Conservation (phyloP, 2,329 filamentous ascomycete species). For the Orbilia brochopaga region DNA sequence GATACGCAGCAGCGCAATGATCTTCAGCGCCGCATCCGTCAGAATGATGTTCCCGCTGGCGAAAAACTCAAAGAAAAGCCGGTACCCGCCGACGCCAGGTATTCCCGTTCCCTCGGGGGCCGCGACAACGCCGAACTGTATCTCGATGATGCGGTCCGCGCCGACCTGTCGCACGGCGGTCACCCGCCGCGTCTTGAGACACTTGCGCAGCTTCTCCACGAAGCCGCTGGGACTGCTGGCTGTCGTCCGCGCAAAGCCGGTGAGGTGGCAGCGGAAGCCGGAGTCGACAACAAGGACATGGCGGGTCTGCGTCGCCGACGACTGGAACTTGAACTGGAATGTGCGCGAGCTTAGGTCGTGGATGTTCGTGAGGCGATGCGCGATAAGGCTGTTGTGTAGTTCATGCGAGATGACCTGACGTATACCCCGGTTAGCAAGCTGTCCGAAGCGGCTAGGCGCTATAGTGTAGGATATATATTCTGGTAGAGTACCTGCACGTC, state of each 20-base stretch:
- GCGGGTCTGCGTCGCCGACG: conserved; percentile 73
- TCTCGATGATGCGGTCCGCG: conserved; percentile 89
- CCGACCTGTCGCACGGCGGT: conserved; percentile 84
- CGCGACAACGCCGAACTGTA: conserved; percentile 71
- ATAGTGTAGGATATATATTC: conserved; percentile 10
- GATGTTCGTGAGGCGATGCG: conserved; percentile 85
- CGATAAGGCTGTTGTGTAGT: conserved; percentile 76
- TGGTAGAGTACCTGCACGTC: conserved; percentile 76
- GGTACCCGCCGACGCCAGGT: conserved; percentile 75
- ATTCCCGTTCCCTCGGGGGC: conserved; percentile 14
- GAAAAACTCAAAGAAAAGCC: conserved; percentile 92
- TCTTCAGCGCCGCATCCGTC: conserved; percentile 81
- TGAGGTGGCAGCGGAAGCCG: conserved; percentile 93
- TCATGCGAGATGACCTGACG: conserved; percentile 90
- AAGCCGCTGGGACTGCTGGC: conserved; percentile 84
- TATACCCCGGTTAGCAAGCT: not conserved
- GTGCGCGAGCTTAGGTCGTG: conserved; percentile 97
- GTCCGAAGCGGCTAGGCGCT: conserved; percentile 7
- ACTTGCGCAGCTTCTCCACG: conserved; percentile 82
- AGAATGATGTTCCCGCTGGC: conserved; percentile 93
- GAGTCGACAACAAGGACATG: conserved; percentile 92
- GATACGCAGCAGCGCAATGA: conserved; percentile 78
- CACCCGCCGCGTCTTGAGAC: conserved; percentile 81
- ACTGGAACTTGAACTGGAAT: conserved; percentile 88
- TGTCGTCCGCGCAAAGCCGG: conserved; percentile 84